Evolutionary conservation across 2,329 filamentous ascomycete species (phyloP).

Genomic region (Scedosporium dehoogii): DNA sequence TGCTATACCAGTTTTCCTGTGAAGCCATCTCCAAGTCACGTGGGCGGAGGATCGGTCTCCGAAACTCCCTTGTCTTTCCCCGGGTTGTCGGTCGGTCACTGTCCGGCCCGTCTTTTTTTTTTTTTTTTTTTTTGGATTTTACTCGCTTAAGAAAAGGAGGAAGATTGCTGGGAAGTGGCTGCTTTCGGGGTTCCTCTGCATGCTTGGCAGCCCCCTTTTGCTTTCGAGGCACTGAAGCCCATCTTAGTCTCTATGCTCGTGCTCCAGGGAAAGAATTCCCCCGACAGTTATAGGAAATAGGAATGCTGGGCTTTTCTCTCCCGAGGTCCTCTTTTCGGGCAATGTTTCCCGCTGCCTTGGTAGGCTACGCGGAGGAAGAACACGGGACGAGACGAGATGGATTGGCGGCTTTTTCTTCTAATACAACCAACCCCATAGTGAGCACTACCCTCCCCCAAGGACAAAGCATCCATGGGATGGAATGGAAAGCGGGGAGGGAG

Average conservation of each 20-base stretch:
- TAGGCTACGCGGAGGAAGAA: background rate
- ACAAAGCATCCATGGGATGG: background rate
- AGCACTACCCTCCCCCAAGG: background rate
- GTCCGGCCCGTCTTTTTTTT: no score
- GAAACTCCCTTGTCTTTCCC: background rate
- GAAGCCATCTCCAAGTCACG: background rate
- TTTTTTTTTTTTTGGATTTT: no score
- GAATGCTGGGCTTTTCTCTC: background rate
- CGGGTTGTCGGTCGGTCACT: no score
- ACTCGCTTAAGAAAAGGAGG: no score
- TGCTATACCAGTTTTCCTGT: no score
- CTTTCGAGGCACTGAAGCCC: no score
- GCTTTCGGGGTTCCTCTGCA: no score
- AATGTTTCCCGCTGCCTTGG: background rate
- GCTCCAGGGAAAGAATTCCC: no score
- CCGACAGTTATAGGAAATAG: no score
- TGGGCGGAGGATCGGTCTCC: background rate
- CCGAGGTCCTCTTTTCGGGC: background rate
- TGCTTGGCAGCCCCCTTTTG: no score
- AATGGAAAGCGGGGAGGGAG: background rate
- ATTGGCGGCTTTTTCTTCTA: background rate
- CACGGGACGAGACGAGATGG: background rate
- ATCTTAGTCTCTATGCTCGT: no score
- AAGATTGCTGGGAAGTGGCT: no score
- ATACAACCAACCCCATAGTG: background rate